Evolutionary conservation across 2,329 filamentous ascomycete genomes (phyloP).

Genomic region (Ophiosphaerella korrae): DNA sequence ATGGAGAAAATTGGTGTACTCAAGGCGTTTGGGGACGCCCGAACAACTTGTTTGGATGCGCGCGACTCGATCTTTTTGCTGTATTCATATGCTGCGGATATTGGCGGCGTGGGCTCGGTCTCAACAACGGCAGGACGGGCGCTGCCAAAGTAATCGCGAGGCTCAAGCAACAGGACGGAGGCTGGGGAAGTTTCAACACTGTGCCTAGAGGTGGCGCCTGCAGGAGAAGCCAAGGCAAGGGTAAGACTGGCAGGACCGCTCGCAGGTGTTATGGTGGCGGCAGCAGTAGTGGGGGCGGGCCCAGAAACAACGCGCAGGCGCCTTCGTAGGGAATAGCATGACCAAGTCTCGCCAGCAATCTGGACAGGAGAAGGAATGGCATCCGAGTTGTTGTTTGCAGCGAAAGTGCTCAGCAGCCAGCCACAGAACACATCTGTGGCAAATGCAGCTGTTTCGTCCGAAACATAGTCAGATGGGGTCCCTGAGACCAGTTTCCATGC

Average conservation of each 20-base stretch:
- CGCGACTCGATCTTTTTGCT: constrained; percentile 3
- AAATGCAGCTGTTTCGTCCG: constrained; percentile 45
- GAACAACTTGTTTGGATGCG: constrained; percentile 1
- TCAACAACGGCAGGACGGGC: constrained; percentile 20
- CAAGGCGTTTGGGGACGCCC: constrained; percentile 13
- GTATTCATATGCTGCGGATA: constrained; percentile 9
- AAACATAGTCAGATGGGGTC: constrained; percentile 35
- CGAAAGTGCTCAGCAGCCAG: constrained; percentile 67
- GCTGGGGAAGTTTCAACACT: constrained; percentile 14
- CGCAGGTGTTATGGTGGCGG: constrained; percentile 35
- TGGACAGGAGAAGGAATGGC: constrained; percentile 55
- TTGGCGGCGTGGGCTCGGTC: constrained; percentile 17
- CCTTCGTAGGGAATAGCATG: constrained; percentile 69
- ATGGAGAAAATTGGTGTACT: constrained; percentile 24
- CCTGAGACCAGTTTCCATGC: constrained; percentile 63
- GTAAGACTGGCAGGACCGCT: constrained; percentile 40
- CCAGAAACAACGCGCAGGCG: constrained; percentile 72
- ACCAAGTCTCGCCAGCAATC: constrained; percentile 73
- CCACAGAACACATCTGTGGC: constrained; percentile 63
- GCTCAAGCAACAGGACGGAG: constrained; percentile 27
- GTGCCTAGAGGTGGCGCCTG: constrained; percentile 15
- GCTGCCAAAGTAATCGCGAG: constrained; percentile 51
- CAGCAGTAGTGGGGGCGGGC: constrained; percentile 11
- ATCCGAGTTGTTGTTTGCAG: constrained; percentile 59
- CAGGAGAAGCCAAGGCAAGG: constrained; percentile 31